Conservation (phyloP, 2,329 filamentous ascomycete genomes). For the Pleomassaria siparia region DNA sequence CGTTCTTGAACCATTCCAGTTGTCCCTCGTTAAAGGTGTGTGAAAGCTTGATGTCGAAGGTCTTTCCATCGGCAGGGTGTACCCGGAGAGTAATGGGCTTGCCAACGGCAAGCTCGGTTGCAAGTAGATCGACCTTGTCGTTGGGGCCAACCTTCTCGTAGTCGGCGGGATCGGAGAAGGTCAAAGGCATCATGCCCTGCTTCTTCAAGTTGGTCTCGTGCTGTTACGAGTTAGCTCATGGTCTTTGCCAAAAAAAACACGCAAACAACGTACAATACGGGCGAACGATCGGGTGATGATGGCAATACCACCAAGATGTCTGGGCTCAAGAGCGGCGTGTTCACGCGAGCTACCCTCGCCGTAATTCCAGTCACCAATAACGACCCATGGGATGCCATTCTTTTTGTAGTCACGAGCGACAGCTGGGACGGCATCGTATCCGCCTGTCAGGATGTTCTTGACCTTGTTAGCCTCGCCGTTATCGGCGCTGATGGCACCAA, state of each 20-base stretch:
- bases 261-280: slow-evolving; percentile 68
- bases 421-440: slow-evolving; percentile 85
- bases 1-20: slow-evolving; percentile 99
- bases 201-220: slow-evolving; percentile 99
- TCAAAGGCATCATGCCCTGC: slow-evolving; percentile 99
- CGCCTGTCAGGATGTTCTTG: slow-evolving; percentile 82
- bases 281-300: slow-evolving; percentile 96
- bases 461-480: slow-evolving; percentile 98
- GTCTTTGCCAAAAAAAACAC: neutral
- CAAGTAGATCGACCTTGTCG: slow-evolving; percentile 87
- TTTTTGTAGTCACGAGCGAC: slow-evolving; percentile 98
- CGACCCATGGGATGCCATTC: slow-evolving; percentile 94
- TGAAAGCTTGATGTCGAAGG: slow-evolving; percentile 79
- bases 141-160: slow-evolving; percentile 96
- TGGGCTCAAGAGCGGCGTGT: slow-evolving; percentile 95
- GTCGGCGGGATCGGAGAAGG: slow-evolving; percentile 90
- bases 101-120: slow-evolving; percentile 87
- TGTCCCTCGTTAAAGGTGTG: slow-evolving; percentile 99
- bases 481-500: slow-evolving; percentile 92
- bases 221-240: slow-evolving; percentile 31
- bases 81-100: slow-evolving; percentile 91
- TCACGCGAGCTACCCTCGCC: slow-evolving; percentile 97
- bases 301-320: slow-evolving; percentile 93
- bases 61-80: slow-evolving; percentile 76
- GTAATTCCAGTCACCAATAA: slow-evolving; percentile 99